These are phyloP conservation scores for Mortierella sp. DNA, from an alignment of 371 early-diverging fungal species.

Conservation along the genomic window DNA sequence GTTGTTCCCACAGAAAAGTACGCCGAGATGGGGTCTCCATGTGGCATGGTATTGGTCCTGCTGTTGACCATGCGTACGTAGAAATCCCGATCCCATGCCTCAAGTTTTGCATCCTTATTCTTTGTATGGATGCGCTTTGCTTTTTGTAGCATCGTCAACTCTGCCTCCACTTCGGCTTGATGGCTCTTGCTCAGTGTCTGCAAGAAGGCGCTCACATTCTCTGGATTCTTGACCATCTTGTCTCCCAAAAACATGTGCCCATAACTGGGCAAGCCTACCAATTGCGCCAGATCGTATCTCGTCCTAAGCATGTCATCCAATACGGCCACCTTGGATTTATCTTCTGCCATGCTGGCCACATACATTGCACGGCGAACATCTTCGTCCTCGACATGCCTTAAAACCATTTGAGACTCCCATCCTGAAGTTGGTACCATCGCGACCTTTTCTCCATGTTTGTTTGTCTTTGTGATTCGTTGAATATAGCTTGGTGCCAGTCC, in stretches of 20 bases:
- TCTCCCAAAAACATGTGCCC: constrained; percentile 87
- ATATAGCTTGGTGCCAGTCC: constrained; percentile 43
- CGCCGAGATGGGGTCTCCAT: constrained; percentile 57
- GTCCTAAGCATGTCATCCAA: constrained; percentile 83
- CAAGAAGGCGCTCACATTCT: constrained; percentile 88
- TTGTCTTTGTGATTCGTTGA: constrained; percentile 46
- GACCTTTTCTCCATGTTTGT: constrained; percentile 45
- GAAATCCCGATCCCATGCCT: constrained; percentile 90
- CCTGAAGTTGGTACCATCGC: constrained; percentile 66
- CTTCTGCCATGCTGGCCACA: constrained; percentile 80
- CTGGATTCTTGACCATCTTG: constrained; percentile 93
- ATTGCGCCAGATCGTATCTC: constrained; percentile 80
- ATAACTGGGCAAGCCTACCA: constrained; percentile 86
- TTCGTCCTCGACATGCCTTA: constrained; percentile 74
- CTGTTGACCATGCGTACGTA: constrained; percentile 67
- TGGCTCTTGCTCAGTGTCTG: constrained; percentile 72
- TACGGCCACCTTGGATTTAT: constrained; percentile 67
- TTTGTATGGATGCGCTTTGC: constrained; percentile 57
- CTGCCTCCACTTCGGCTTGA: constrained; percentile 61
- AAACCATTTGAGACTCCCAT: constrained; percentile 68
- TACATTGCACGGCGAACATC: constrained; percentile 79
- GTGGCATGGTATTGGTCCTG: constrained; percentile 47
- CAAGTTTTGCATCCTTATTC: constrained; percentile 55
- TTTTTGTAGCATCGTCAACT: constrained; percentile 64
- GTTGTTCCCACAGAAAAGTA: constrained; percentile 91